Conservation (phyloP, 352 stramenopile genomes). For the Globisporangium irregulare region DNA sequence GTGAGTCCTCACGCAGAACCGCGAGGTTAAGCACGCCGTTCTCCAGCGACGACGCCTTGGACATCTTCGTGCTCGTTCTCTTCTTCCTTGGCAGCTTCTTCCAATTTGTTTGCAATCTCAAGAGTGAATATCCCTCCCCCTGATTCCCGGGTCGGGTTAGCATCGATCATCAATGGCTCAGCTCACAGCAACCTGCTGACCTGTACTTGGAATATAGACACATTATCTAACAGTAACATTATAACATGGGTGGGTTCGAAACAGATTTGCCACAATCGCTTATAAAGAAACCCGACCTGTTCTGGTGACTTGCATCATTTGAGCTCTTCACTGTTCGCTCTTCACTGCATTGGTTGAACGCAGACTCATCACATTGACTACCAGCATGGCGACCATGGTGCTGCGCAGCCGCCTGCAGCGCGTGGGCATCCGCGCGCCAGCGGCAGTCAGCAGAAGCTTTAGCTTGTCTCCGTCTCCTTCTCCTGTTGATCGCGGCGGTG, state of each 20-base stretch:
- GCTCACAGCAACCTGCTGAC: not conserved
- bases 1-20: conserved; percentile 82
- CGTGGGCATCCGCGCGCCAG: not conserved
- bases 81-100: not conserved
- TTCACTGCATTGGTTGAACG: not conserved
- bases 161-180: not conserved
- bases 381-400: conserved; percentile 5
- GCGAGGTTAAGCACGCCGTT: conserved; percentile 83
- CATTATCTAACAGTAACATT: not conserved
- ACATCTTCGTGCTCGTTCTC: conserved; percentile 33
- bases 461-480: not conserved
- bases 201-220: not conserved
- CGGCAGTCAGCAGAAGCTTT: not conserved
- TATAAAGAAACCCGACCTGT: not conserved
- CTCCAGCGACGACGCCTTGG: conserved; percentile 78
- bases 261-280: not conserved
- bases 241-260: not conserved
- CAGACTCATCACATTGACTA: not conserved
- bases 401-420: not conserved
- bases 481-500: not conserved
- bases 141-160: not conserved
- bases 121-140: conserved; percentile 1
- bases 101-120: not conserved
- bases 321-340: not conserved
- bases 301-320: not conserved